phyloP scores from a whole-genome alignment of 176 grass and related monocot species.

The Themeda triandra region DNA sequence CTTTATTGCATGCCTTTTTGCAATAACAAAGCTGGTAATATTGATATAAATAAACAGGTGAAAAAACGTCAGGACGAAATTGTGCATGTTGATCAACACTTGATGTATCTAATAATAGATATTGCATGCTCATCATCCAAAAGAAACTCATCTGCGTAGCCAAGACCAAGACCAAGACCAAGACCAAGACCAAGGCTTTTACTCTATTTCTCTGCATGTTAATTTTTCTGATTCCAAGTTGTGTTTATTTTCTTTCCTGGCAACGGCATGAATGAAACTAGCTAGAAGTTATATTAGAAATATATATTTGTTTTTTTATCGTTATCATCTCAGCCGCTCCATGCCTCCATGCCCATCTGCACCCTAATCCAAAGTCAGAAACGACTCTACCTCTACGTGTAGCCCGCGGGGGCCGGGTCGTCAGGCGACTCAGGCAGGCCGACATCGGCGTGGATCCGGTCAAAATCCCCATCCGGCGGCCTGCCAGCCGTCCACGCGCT shows the following conservation, averaged over 20 bases:
- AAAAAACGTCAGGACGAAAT: not conserved
- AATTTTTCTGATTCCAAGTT: not conserved
- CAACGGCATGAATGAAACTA: not conserved
- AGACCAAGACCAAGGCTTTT: not conserved
- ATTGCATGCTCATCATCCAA: not conserved
- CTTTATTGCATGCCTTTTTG: too few relatives aligned
- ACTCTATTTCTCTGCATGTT: not conserved
- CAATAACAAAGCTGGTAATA: not conserved
- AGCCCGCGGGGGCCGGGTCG: conserved; percentile 37
- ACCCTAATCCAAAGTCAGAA: conserved; percentile 56
- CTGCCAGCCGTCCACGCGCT: not conserved
- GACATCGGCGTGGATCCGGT: conserved; percentile 62
- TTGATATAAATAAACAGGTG: not conserved
- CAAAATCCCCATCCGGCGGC: conserved; percentile 44
- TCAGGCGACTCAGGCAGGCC: not conserved
- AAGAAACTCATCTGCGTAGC: not conserved
- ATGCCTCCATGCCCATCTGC: conserved; percentile 33
- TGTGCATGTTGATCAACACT: not conserved
- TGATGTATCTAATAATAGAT: not conserved
- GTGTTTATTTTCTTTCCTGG: not conserved
- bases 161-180: not conserved
- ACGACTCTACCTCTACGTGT: conserved; percentile 45
- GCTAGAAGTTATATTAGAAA: too few relatives aligned
- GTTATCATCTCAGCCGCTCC: conserved; percentile 7
- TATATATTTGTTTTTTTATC: not conserved